A percentile compares a stretch with the other conserved stretches of the same genome.
These are phyloP conservation scores for Eucalyptus albens DNA, from an alignment of 345 rosid species.

Conservation along the genomic window DNA sequence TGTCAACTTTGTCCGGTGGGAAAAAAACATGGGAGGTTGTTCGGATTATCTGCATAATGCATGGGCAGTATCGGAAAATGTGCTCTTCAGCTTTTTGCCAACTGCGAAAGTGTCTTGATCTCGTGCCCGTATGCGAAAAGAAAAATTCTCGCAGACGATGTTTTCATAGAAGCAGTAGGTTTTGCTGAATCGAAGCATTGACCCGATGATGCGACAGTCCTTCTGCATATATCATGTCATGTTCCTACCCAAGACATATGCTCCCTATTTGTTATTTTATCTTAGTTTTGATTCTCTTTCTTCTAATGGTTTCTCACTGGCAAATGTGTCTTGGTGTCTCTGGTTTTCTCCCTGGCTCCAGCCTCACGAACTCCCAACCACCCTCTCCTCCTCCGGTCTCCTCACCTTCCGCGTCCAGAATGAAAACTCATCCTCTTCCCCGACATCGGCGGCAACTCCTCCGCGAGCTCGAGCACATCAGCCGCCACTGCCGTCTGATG, in stretches of 20 bases:
- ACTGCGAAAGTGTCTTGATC: neutral
- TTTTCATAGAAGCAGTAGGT: too few relatives aligned
- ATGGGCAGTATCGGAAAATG: neutral
- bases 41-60: rapidly evolving
- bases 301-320: neutral
- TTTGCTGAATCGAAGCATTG: too few relatives aligned
- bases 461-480: too few relatives aligned
- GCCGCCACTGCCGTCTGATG: too few relatives aligned
- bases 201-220: too few relatives aligned
- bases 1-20: neutral
- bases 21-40: rapidly evolving
- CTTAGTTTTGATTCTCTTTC: neutral
- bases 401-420: too few relatives aligned
- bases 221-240: neutral
- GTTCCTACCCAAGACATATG: neutral
- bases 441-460: too few relatives aligned
- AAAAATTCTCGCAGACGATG: neutral
- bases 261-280: neutral
- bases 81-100: neutral
- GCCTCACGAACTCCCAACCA: too few relatives aligned
- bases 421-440: too few relatives aligned
- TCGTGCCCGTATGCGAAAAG: neutral
- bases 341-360: too few relatives aligned
- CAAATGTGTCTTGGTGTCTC: neutral
- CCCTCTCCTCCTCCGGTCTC: too few relatives aligned